Conservation (phyloP, 306 rosid genomes). For the Elaeagnus macrophylla region DNA sequence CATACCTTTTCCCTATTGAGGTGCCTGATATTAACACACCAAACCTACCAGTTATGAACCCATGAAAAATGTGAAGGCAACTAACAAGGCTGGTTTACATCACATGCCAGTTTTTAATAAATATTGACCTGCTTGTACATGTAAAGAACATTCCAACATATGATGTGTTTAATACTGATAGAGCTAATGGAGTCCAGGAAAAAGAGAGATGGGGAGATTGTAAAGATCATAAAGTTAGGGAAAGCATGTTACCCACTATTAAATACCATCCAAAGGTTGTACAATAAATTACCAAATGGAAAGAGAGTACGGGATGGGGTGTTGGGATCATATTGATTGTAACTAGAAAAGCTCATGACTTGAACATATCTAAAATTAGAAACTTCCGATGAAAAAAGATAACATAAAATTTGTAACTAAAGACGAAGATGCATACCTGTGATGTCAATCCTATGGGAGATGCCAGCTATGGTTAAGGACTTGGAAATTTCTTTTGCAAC, state of each 20-base stretch:
- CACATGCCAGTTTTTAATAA: background rate
- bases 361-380: background rate
- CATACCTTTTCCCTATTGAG: conserved; percentile 84
- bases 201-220: no score
- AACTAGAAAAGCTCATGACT: no score
- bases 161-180: no score
- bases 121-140: no score
- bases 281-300: no score
- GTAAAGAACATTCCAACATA: no score
- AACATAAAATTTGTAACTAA: background rate
- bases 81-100: background rate
- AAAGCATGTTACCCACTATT: no score
- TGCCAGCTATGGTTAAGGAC: conserved; percentile 64
- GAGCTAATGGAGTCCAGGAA: no score
- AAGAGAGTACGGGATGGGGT: no score
- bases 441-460: conserved; percentile 74
- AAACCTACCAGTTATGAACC: background rate
- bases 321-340: no score
- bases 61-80: background rate
- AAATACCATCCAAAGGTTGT: no score
- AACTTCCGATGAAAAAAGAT: background rate
- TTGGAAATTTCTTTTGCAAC: conserved; percentile 76
- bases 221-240: no score
- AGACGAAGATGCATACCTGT: conserved; percentile 39
- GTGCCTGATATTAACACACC: conserved; percentile 49